These are phyloP conservation scores for Scheffersomyces stipitis DNA, from an alignment of 805 yeast species.

Conservation along the genomic window DNA sequence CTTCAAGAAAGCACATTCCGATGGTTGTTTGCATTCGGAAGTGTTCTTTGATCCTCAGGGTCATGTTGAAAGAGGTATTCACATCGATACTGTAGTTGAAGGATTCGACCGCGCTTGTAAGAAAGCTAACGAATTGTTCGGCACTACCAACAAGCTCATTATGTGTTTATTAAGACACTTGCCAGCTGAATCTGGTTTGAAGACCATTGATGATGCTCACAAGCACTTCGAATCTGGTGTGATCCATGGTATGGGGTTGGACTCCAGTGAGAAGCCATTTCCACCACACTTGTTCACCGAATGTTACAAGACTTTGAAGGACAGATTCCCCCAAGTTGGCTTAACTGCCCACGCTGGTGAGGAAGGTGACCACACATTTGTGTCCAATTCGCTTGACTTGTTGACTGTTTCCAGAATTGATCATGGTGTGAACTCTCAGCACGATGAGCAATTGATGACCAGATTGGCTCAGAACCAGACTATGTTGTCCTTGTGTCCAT, in stretches of 20 bases:
- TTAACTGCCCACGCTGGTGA: constrained; percentile 90
- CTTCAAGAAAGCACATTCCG: constrained; percentile 55
- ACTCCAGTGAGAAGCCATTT: constrained; percentile 74
- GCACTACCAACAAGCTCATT: constrained; percentile 68
- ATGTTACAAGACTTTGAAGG: constrained; percentile 53
- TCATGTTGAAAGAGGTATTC: constrained; percentile 66
- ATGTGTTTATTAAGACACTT: constrained; percentile 82
- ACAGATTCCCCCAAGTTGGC: constrained; percentile 51
- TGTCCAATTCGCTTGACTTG: constrained; percentile 54
- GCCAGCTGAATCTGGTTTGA: constrained; percentile 58
- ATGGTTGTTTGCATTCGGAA: constrained; percentile 70
- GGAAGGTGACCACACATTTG: constrained; percentile 78
- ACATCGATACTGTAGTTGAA: constrained; percentile 55
- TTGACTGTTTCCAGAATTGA: constrained; percentile 65
- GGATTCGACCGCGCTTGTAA: constrained; percentile 70
- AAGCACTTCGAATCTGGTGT: constrained; percentile 43
- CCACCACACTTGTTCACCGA: constrained; percentile 71
- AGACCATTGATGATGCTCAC: constrained; percentile 54
- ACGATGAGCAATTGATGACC: constrained; percentile 53
- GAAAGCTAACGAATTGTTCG: constrained; percentile 58
- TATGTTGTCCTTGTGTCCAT: constrained; percentile 72
- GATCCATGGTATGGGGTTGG: constrained; percentile 78
- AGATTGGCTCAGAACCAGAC: constrained; percentile 56
- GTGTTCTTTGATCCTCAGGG: constrained; percentile 86
- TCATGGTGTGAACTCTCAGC: constrained; percentile 70